Base-by-base conservation (phyloP, 2,329 filamentous ascomycete species). In the Phyllosticta paracitricarpa region DNA sequence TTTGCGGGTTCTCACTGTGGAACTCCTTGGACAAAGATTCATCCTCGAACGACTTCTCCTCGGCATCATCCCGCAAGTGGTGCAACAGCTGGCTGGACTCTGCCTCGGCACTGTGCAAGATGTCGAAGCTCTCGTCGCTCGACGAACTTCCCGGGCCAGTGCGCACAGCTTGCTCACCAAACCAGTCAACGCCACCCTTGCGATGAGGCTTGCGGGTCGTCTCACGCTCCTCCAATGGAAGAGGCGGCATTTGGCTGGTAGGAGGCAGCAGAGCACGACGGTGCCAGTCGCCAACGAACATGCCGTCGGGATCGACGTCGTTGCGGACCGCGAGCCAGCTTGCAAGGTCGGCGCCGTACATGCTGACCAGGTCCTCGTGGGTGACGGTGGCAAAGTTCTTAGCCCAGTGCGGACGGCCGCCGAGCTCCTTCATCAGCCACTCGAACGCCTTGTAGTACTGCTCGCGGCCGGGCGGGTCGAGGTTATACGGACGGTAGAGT, bases 251-350 rank as follows among this genome's bases (percentile, higher is more conserved):
- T 25, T 73, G 68, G 1, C 64, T 62, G 33, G 67, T 68, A 3
- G 68, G 61, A 0, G 72, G 72, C 1, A 74, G 66, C 10, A 96
- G 77, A 67, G 84, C 84, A 58, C 87, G 82, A 28, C 88, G 81
- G 74, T 97, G 91, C 93, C 93, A 99, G 56, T 91, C 86, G 2
- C 93, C 93, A 14, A 93, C 80, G 74, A 96, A 96, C 82, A 96
- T 87, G 61, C 91, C 91, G 63, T 91, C 84, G 0, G 88, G 87
- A 69, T 96, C 91, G 35, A 84, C 85, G 58, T 84, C 79, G 63
- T 87, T 80, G 59, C 91, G 81, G 6, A 95, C 80, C 28, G 79
- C 76, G 51, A 88, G 78, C 82, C 88, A 96, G 55, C 82, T 76
- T 19, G 79, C 75, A 62, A 95, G 78, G 56, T 86, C 77, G n/a